These are phyloP conservation scores for Apiospora pterosperma DNA, from an alignment of 2,329 filamentous ascomycete species.

Conservation along the genomic window DNA sequence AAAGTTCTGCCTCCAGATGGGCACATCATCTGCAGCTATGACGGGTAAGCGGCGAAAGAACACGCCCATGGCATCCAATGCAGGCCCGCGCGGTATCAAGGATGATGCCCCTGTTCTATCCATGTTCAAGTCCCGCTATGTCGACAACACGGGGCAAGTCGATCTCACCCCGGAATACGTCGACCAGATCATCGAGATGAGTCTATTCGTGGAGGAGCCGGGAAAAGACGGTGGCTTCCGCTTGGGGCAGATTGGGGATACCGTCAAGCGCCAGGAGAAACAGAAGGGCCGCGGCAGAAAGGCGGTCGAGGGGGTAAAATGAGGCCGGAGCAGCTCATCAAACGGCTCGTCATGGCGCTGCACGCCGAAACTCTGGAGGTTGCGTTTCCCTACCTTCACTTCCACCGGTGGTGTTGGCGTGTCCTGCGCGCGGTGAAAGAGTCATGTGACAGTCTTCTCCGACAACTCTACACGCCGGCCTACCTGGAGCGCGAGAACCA, in stretches of 20 bases:
- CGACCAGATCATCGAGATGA: slow-evolving; percentile 28
- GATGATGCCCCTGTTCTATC: slow-evolving; percentile 26
- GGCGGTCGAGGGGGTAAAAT: slow-evolving; percentile 10
- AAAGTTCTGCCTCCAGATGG: slow-evolving; percentile 35
- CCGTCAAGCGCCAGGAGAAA: slow-evolving; percentile 12
- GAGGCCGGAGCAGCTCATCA: slow-evolving; percentile 24
- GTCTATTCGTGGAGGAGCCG: neutral
- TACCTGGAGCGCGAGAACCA: slow-evolving; percentile 37
- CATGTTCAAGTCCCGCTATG: slow-evolving; percentile 34
- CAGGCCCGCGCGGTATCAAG: slow-evolving; percentile 27
- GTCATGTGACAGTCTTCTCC: slow-evolving; percentile 26
- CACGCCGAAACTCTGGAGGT: slow-evolving; percentile 33
- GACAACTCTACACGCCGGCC: slow-evolving; percentile 25
- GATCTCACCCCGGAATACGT: slow-evolving; percentile 32
- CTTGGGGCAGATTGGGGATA: slow-evolving; percentile 17
- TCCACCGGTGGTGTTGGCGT: slow-evolving; percentile 39
- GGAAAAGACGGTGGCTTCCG: neutral
- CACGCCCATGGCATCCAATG: slow-evolving; percentile 18
- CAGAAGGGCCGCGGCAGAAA: slow-evolving; percentile 8
- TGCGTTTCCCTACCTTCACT: slow-evolving; percentile 34
- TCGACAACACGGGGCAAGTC: slow-evolving; percentile 16
- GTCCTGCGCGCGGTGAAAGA: slow-evolving; percentile 31
- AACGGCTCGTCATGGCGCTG: slow-evolving; percentile 28
- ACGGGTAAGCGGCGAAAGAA: slow-evolving; percentile 17
- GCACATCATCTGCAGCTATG: slow-evolving; percentile 28